Evolutionary conservation across 345 rosid genomes (phyloP).

Genomic region (Camelina laxa): DNA sequence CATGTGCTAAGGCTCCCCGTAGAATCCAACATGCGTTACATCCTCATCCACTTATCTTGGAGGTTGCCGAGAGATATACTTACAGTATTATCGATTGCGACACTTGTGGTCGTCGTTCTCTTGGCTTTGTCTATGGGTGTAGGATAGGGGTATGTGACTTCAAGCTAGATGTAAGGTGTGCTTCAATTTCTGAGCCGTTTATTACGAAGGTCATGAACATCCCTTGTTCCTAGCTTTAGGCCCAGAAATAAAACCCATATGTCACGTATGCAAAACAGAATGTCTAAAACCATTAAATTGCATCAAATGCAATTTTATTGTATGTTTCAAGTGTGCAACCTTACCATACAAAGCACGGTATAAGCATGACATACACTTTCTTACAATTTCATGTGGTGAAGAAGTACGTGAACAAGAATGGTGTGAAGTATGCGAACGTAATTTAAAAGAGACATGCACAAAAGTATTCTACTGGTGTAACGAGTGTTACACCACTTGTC

Average conservation of each 20-base stretch:
- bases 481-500: not conserved
- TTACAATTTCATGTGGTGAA: not conserved
- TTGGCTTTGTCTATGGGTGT: not conserved
- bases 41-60: not conserved
- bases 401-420: not conserved
- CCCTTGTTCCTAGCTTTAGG: not conserved
- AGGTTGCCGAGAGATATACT: too few species aligned
- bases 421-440: not conserved
- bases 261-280: not conserved
- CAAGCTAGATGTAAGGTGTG: not conserved
- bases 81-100: not conserved
- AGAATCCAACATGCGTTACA: not conserved
- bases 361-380: not conserved
- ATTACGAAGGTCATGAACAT: not conserved
- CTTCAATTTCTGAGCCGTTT: not conserved
- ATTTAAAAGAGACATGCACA: not conserved
- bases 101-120: not conserved
- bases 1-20: not conserved
- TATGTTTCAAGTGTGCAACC: not conserved
- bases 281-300: not conserved
- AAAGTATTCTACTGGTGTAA: not conserved
- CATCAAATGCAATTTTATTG: not conserved
- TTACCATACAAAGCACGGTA: not conserved
- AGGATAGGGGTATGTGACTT: not conserved
- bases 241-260: not conserved